phyloP scores from a whole-genome alignment of 805 yeast species.

The Brettanomyces naardenensis region DNA sequence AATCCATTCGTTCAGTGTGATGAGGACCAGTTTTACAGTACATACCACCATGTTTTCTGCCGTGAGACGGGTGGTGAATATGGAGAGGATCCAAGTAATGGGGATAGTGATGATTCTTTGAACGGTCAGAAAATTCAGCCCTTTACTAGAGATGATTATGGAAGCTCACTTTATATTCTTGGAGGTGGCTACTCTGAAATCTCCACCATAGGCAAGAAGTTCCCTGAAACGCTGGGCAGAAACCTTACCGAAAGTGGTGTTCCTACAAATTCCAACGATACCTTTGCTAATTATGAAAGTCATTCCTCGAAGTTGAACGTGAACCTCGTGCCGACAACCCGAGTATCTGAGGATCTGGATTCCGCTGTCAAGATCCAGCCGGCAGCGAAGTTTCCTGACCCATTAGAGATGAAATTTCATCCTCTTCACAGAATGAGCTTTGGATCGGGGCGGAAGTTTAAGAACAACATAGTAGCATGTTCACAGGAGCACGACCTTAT shows the following conservation, averaged over 20 bases:
- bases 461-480: conserved; percentile 31
- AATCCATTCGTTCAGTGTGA: neutral
- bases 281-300: conserved; percentile 28
- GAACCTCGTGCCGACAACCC: conserved; percentile 11
- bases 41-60: neutral
- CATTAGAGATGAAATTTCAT: conserved; percentile 15
- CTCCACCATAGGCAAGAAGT: neutral
- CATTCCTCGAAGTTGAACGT: conserved; percentile 10
- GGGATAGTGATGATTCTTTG: neutral
- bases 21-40: neutral
- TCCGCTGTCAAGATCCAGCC: conserved; percentile 26
- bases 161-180: neutral
- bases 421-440: conserved; percentile 15
- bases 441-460: conserved; percentile 27
- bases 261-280: conserved; percentile 26
- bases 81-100: neutral
- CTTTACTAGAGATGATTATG: conserved; percentile 1
- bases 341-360: conserved; percentile 13
- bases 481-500: conserved; percentile 14
- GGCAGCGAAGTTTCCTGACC: conserved; percentile 30
- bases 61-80: neutral
- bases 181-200: neutral
- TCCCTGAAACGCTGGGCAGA: neutral
- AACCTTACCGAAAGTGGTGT: conserved; percentile 5
- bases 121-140: too few relatives aligned